phyloP scores from a whole-genome alignment of 176 grass and related monocot species.

The Saccharum spontaneum region DNA sequence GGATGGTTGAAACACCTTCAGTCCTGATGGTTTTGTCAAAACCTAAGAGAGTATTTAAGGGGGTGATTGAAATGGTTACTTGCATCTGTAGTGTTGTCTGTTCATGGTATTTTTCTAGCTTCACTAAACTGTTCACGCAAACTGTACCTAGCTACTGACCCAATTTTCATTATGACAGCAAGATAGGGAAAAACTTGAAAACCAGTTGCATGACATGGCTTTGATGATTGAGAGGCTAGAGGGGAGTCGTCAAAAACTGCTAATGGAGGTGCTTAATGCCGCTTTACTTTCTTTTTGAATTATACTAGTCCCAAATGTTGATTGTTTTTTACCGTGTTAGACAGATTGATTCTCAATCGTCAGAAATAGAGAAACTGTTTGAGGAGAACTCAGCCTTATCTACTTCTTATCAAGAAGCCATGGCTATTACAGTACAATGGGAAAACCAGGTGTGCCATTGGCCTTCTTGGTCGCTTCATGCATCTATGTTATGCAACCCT shows the following conservation, averaged over 20 bases:
- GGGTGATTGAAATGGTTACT: not conserved
- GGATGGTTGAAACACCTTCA: not conserved
- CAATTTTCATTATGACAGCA: constrained; percentile 38
- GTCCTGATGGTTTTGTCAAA: not conserved
- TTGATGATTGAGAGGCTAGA: constrained; percentile 96
- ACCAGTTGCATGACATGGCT: constrained; percentile 88
- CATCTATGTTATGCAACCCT: not conserved
- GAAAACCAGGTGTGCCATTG: constrained; percentile 66
- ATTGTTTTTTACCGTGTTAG: constrained; percentile 33
- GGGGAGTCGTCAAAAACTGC: constrained; percentile 85
- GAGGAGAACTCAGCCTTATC: constrained; percentile 87
- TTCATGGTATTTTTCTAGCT: constrained; percentile 28
- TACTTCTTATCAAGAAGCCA: constrained; percentile 67
- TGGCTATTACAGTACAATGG: constrained; percentile 73
- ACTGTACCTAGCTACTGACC: constrained; percentile 13
- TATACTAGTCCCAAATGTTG: not conserved
- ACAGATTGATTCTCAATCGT: constrained; percentile 95
- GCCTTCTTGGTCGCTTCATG: not conserved
- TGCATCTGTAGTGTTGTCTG: not conserved
- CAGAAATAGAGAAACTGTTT: constrained; percentile 93
- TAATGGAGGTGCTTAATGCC: constrained; percentile 70
- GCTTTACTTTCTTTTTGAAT: constrained; percentile 36
- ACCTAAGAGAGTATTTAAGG: not conserved
- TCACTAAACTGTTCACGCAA: not conserved
- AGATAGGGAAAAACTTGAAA: constrained; percentile 94